Conservation (phyloP, 805 yeast genomes). For the Ogataea corticis region DNA sequence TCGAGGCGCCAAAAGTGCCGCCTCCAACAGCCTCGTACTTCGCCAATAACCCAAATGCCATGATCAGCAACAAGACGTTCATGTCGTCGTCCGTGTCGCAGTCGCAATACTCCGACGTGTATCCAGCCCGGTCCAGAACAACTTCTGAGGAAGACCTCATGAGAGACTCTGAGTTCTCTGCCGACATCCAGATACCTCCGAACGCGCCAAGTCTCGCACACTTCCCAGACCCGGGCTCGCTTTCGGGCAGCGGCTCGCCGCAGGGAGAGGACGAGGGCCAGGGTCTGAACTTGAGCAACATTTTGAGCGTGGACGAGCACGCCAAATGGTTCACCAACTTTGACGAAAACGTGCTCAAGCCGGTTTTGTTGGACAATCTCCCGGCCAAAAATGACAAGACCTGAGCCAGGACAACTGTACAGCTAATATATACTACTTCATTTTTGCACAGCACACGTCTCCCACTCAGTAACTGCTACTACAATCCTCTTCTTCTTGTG, state of each 20-base stretch:
- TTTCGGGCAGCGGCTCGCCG: conserved; percentile 12
- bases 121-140: conserved; percentile 25
- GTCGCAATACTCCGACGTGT: conserved; percentile 26
- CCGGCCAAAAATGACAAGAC: conserved; percentile 29
- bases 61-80: conserved; percentile 20
- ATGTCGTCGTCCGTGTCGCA: conserved; percentile 18
- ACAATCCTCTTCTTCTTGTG: no score
- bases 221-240: conserved; percentile 19
- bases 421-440: neutral
- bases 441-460: conserved; percentile 1
- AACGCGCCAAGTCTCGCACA: conserved; percentile 24
- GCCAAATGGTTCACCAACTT: conserved; percentile 91
- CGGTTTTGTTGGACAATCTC: conserved; percentile 73
- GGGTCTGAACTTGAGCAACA: conserved; percentile 30
- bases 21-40: conserved; percentile 15
- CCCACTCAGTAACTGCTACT: no score
- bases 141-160: conserved; percentile 29
- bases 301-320: conserved; percentile 58
- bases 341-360: conserved; percentile 92
- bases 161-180: conserved; percentile 36
- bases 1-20: conserved; percentile 60
- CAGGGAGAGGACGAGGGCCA: conserved; percentile 6
- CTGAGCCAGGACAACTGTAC: neutral
- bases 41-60: conserved; percentile 11
- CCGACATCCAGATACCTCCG: conserved; percentile 38